A percentile compares a stretch with the other conserved stretches of the same genome.
phyloP scores from a whole-genome alignment of 305 asterid genomes.

The Solanum hybrid region DNA sequence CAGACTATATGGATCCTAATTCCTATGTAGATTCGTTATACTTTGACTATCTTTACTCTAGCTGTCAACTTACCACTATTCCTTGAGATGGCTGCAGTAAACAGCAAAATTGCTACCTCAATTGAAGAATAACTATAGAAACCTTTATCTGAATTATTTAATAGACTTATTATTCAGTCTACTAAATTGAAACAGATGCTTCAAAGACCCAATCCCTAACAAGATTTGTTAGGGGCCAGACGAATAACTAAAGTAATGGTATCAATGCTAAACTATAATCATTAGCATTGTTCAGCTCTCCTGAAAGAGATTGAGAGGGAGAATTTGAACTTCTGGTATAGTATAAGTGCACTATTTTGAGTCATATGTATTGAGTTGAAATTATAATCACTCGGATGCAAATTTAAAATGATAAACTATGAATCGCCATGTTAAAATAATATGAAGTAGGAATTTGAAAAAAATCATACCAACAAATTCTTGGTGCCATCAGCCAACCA shows the following conservation, averaged over 20 bases:
- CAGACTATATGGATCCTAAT: neutral
- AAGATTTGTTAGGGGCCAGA: neutral
- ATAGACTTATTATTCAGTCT: neutral
- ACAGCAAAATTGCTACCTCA: neutral
- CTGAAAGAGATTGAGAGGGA: neutral
- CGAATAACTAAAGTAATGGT: neutral
- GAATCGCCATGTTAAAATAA: neutral
- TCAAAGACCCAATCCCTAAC: neutral
- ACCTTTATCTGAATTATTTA: neutral
- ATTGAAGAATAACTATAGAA: neutral
- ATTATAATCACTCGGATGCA: neutral
- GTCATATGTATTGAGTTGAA: neutral
- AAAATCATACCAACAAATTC: conserved; percentile 60
- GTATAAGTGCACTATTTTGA: neutral
- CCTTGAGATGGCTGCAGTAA: neutral
- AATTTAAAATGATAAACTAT: neutral
- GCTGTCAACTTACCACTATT: neutral
- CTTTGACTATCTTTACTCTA: neutral
- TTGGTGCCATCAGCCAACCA: conserved; percentile 86
- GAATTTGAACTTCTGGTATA: neutral
- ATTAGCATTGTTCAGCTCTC: neutral
- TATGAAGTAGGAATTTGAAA: neutral
- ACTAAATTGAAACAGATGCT: neutral
- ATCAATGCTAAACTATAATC: neutral
- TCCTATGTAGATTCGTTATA: neutral